Base-by-base conservation (phyloP, 1,139 yeast genomes). In the Diutina mesorugosa region DNA sequence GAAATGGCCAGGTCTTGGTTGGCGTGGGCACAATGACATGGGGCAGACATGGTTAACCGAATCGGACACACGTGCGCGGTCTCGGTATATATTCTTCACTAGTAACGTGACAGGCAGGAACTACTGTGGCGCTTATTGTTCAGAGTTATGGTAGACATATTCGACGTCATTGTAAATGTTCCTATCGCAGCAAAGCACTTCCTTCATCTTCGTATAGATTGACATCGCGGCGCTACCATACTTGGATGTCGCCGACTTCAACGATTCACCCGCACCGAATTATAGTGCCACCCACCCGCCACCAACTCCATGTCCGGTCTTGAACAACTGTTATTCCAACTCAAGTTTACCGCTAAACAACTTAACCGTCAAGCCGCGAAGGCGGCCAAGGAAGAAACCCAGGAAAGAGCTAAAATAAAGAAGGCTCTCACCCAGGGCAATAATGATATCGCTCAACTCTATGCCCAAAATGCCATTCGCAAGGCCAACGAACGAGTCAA, bases 381-480 rank as follows among this genome's bases (percentile, higher is more conserved):
- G 67, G 93, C 98, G 1, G 90, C 90, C 6, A 91, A 90, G 67
- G 99, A 93, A 67, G 96, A 90, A 67, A 82, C 83, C 55, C 79
- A 81, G 55, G 99, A 93, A 71, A 89, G 90, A 69, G 87, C 87
- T 65, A 90, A 90, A 67, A 85, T 90, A 60, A 91, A 93, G 70
- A 93, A 90, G 74, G 96, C 96, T 3, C 77, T 90, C 72, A 76
- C 78, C 56, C 91, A 85, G 62, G 96, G 96, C 35, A 89, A 90
- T 69, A 86, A 84, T 64, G 99, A 95, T 66, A 90, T 95, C 60
- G 99, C 99, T 0, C 87, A 85, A 66, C 78, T 95, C 56, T 93
- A 93, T 65, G 99, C 99, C 0, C 96, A 91, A 63, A 93, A 91
- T 69, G 97, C 99, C 55, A 90, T 95, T 56, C 80, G 99, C 58